These are phyloP conservation scores for Blastocystis sp. DNA, from an alignment of 352 stramenopile genomes.

Conservation along the genomic window DNA sequence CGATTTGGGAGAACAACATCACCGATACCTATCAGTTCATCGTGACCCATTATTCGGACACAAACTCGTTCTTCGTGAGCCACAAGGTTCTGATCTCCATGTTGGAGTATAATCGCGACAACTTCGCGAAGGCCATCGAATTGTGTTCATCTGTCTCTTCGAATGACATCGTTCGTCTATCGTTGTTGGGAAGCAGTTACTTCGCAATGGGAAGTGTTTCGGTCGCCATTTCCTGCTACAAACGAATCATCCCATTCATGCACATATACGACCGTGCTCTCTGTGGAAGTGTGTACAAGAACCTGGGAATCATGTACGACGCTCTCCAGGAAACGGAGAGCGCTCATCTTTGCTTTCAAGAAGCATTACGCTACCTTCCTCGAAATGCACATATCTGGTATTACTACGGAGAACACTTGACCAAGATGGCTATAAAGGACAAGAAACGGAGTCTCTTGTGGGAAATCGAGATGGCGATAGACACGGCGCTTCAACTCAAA, in stretches of 20 bases:
- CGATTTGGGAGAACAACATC: not conserved
- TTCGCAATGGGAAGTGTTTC: not conserved
- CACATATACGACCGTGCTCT: not conserved
- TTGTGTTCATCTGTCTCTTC: not conserved
- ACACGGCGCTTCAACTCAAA: not conserved
- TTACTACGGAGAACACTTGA: not conserved
- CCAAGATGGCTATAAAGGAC: not conserved
- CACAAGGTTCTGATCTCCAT: not conserved
- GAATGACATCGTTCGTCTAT: not conserved
- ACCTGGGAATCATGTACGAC: not conserved
- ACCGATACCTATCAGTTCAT: not conserved
- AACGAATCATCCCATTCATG: not conserved
- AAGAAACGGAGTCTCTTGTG: not conserved
- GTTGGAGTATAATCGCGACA: not conserved
- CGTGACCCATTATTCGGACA: not conserved
- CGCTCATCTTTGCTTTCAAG: not conserved
- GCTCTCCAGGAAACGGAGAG: not conserved
- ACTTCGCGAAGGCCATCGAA: not conserved
- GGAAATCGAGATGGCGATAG: not conserved
- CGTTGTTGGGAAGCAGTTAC: not conserved
- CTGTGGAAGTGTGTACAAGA: not conserved
- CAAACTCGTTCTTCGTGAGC: not conserved
- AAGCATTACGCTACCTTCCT: not conserved
- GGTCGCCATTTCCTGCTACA: not conserved
- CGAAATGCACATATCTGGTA: not conserved